Evolutionary conservation across 176 grass and related monocot genomes (phyloP).

Genomic region (Triticum timopheevii): DNA sequence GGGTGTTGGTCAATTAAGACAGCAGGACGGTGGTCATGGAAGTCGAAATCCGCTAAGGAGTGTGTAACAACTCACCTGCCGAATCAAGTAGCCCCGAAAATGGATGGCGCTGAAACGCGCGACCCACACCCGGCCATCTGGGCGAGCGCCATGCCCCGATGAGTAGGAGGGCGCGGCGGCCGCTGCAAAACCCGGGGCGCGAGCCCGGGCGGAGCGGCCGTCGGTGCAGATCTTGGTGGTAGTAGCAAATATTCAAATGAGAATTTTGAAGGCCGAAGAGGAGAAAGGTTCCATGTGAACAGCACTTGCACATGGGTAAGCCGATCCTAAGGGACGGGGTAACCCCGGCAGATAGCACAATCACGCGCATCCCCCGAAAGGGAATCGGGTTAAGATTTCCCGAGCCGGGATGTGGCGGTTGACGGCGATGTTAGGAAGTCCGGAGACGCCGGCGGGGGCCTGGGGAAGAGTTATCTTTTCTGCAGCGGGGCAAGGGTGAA

Average conservation of each 20-base stretch:
- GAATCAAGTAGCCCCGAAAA: slow-evolving; percentile 54
- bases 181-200: slow-evolving; percentile 63
- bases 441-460: slow-evolving; percentile 56
- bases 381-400: slow-evolving; percentile 43
- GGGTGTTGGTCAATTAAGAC: slow-evolving; percentile 58
- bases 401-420: slow-evolving; percentile 54
- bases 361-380: slow-evolving; percentile 11
- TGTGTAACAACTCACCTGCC: slow-evolving; percentile 71
- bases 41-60: slow-evolving; percentile 28
- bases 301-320: slow-evolving; percentile 75
- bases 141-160: neutral
- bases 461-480: slow-evolving; percentile 66
- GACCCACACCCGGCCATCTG: no score
- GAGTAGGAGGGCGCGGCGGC: slow-evolving; percentile 70
- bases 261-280: slow-evolving; percentile 70
- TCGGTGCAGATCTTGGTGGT: slow-evolving; percentile 64
- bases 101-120: no score
- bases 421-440: slow-evolving; percentile 61
- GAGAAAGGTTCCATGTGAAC: slow-evolving; percentile 75
- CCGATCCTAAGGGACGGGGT: slow-evolving; percentile 68
- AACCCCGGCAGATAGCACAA: slow-evolving; percentile 38
- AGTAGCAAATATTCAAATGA: slow-evolving; percentile 74
- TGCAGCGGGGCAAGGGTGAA: slow-evolving; percentile 80
- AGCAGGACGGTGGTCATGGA: slow-evolving; percentile 37
- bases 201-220: slow-evolving; percentile 60